Evolutionary conservation across 352 stramenopile species (phyloP), one percentile per base, ranked within the genome.

Genomic region (Globisporangium megalacanthum): DNA sequence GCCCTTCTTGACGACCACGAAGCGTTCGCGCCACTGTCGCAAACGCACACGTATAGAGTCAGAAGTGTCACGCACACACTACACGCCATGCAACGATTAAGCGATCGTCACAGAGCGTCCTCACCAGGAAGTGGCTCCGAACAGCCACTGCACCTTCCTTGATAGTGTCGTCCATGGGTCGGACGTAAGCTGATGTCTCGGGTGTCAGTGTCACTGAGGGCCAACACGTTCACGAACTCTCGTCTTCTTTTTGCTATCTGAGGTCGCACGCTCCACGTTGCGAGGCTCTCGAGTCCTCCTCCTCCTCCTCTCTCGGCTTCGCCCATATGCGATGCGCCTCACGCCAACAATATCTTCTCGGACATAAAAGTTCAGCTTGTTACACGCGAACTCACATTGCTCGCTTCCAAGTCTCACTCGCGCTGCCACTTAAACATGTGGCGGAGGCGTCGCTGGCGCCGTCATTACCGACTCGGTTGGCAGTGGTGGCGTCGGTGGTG

Each of bases 41-140:
- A 44, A 49, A 47, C n/a, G 25, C 6, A 41, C 41, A 49, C 22
- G 42, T 45, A 60, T 19, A 25, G 2, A 4, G 1, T 48, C 22
- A 41, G 36, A 6, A 36, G 51, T 6, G 25, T 35, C 14, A 11
- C 15, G 4, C 41, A 19, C 15, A 5, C 35, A 13, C 35, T 39
- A 3, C 7, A 39, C 7, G 10, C 35, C 7, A 8, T 8, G 35
- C 35, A 39, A 39, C 35, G 35, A 13, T 13, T 13, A 39, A 39
- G 35, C 35, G 2, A 39, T 39, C 39, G 15, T 42, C 37, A 17
- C 4, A 3, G 5, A 19, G 6, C 10, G 8, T 9, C 35, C 63
- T 39, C 66, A 89, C 77, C 59, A 89, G 79, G 25, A 86, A 89
- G 39, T 84, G 79, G 6, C 77, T 75, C 7, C 77, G 79, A 19